These are phyloP conservation scores for Talaromyces proteolyticus DNA, from an alignment of 495 filamentous ascomycete genomes.

Conservation along the genomic window DNA sequence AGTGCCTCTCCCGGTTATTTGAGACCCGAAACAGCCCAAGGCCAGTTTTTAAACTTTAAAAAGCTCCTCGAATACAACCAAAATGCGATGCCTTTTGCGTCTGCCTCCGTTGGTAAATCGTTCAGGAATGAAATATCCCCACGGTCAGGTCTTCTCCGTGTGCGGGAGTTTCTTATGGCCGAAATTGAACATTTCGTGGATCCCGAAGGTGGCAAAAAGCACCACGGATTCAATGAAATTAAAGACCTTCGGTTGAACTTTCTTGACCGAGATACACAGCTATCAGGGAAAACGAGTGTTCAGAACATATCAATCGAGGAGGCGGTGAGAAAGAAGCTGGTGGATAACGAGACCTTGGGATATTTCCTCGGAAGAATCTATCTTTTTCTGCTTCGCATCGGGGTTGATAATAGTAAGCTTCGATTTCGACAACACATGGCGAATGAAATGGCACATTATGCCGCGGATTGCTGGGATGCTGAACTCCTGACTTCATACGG, in stretches of 20 bases:
- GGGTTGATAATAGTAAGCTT: constrained; percentile 62
- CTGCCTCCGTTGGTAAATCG: constrained; percentile 67
- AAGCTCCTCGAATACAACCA: constrained; percentile 69
- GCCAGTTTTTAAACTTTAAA: constrained; percentile 61
- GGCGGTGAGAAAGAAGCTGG: constrained; percentile 59
- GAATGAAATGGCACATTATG: constrained; percentile 81
- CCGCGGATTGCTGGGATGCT: constrained; percentile 78
- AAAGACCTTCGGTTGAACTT: constrained; percentile 56
- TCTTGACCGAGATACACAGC: constrained; percentile 65
- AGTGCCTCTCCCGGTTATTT: constrained; percentile 57
- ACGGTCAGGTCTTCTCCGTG: constrained; percentile 57
- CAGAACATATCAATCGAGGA: constrained; percentile 58
- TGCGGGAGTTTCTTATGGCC: constrained; percentile 68
- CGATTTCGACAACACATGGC: constrained; percentile 82
- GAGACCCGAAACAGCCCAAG: constrained; percentile 64
- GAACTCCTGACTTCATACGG: constrained; percentile 72
- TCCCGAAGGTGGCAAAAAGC: constrained; percentile 64
- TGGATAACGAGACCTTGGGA: constrained; percentile 80
- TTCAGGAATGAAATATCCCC: constrained; percentile 72
- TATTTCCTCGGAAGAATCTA: constrained; percentile 79
- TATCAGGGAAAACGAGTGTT: constrained; percentile 57
- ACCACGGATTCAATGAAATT: constrained; percentile 57
- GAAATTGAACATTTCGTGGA: constrained; percentile 73
- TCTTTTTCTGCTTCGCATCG: constrained; percentile 63
- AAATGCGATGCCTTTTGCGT: constrained; percentile 63